Evolutionary conservation across 139 green algal genomes (phyloP), one percentile per base, ranked within the genome.

Genomic region (Chlorella sp.): DNA sequence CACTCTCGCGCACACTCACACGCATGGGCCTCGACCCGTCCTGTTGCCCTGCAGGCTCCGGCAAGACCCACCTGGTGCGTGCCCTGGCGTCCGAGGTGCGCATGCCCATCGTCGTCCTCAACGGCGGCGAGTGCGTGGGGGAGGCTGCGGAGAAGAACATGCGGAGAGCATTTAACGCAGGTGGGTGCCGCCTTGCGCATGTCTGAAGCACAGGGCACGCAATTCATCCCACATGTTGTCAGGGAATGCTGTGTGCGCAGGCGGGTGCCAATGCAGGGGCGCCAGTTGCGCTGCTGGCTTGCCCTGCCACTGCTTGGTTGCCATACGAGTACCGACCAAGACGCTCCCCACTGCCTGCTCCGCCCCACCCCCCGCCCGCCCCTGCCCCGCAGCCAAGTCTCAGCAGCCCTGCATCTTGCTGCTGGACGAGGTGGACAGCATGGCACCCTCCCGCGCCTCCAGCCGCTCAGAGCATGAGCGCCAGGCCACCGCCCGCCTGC

Each of bases 11-110:
- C 14, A 18, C 60, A 68, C 60, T 14, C 60, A 68, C 60, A 68
- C 71, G 16, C 71, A 16, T 79, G 71, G 9, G 28, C 71, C 28
- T 21, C 15, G 26, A 28, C 73, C 73, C 21, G 11, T 71, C 11
- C 64, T 48, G 1, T 30, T 24, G 18, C 39, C 78, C 26, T 1
- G 83, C 83, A 88, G 83, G 92, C 53, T 94, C 83, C 60, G 97
- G 97, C 88, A 99, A 99, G 94, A 99, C 96, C 0, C 92, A 94
- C 12, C 93, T 98, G 14, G 96, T 95, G 42, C 94, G 96, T 42
- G 96, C 96, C 0, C 96, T 99, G 83, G 97, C 95, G 19, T 96
- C 94, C 30, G 94, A 98, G 94, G 95, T 92, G 42, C 92, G 94
- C 34, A 95, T 98, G 60, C 95, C 95, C 11, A 96, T 98, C 82